Base-by-base conservation (phyloP, 129 eudicot species). In the Kitagawia praeruptora region DNA sequence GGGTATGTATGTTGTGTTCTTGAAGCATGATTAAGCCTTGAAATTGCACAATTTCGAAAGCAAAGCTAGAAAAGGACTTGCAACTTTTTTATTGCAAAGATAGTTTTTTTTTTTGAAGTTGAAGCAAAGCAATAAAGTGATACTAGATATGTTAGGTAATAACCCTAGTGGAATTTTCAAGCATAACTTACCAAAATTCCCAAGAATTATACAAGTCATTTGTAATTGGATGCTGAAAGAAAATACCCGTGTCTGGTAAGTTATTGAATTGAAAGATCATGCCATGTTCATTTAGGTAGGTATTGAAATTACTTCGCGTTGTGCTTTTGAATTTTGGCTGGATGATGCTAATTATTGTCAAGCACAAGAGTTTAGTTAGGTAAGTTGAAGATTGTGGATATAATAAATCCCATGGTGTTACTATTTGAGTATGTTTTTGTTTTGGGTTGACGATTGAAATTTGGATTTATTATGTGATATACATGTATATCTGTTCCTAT, bases 101-200 rank as follows among this genome's bases (percentile, higher is more conserved):
- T 61, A 61, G 69, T n/a, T 31, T 31, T n/a, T 61, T 61, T 49
- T 61, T 61, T 61, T 61, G 69, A 2, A 61, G 69, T 61, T 61
- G 34, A 61, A 61, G 69, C 69, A n/a, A 61, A 61, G 69, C 69
- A 61, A 61, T 61, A 1, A 61, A 61, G 69, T 61, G 69, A n/a
- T 37, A 61, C 69, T 61, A n/a, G 69, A 8, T 25, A 6, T 61
- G 69, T 61, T 61, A 61, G 69, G 69, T 61, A 8, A 56, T 23
- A 61, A 25, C 6, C 4, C 34, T 61, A 61, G 69, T n/a, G 69
- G 69, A 25, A n/a, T 61, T 61, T 0, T 61, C 37, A 61, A 61
- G 16, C 69, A 61, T 61, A 61, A 61, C 34, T 61, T n/a, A 3
- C 5, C 1, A 10, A n/a, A 61, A n/a, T n/a, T 61, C 14, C 14